Percentiles rank a stretch among this genome's conserved stretches.
phyloP scores from a whole-genome alignment of 2,329 filamentous ascomycete species.

The Ascochyta pisi region DNA sequence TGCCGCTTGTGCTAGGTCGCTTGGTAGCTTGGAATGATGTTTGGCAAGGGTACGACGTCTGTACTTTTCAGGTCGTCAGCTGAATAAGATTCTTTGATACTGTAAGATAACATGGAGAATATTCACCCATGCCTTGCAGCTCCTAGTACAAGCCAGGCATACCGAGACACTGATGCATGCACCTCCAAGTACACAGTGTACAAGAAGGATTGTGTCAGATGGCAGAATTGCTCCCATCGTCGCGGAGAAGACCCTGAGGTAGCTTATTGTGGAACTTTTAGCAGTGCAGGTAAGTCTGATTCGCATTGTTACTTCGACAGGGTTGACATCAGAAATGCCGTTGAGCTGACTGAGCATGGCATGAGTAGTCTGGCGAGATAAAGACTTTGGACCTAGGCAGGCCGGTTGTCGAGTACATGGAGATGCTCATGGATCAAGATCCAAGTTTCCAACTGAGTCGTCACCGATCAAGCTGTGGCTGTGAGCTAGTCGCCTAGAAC shows the following conservation, averaged over 20 bases:
- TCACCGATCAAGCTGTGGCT: constrained; percentile 2
- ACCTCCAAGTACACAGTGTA: neutral
- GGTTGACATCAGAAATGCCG: neutral
- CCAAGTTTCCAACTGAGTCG: neutral
- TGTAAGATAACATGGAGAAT: constrained; percentile 1
- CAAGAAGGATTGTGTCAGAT: neutral
- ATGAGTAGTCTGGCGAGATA: neutral
- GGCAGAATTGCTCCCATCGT: constrained; percentile 7
- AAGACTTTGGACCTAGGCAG: neutral
- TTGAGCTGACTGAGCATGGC: constrained; percentile 7
- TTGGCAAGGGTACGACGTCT: neutral
- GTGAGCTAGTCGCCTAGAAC: neutral
- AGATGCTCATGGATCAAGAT: neutral
- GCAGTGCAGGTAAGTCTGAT: neutral
- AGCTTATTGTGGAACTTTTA: neutral
- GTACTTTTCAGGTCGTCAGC: neutral
- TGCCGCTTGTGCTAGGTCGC: constrained; percentile 5
- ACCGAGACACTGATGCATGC: neutral
- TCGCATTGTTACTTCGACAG: neutral
- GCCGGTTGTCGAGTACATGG: neutral
- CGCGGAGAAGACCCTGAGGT: constrained; percentile 6
- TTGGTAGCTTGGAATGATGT: neutral
- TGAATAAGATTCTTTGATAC: constrained; percentile 3
- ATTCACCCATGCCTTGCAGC: neutral
- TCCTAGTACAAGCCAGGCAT: neutral